phyloP scores from a whole-genome alignment of 2,329 filamentous ascomycete genomes.

The Zalaria obscura region DNA sequence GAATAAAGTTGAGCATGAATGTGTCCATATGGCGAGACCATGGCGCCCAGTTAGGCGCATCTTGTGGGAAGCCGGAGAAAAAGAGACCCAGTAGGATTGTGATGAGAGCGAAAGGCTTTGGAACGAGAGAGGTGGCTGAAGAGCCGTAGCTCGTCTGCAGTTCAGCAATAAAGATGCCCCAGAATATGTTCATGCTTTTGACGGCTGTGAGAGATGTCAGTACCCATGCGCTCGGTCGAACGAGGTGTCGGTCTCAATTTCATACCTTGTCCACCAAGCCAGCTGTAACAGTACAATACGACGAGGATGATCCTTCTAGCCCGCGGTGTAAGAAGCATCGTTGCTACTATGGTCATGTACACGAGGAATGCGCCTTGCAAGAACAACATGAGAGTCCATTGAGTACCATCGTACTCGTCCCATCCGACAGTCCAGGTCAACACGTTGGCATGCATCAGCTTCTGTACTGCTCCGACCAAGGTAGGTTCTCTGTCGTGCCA shows the following conservation, averaged over 20 bases:
- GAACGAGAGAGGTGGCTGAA: not conserved
- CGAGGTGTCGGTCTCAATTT: not conserved
- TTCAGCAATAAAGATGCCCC: not conserved
- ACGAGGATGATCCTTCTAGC: not conserved
- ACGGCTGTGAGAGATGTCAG: not conserved
- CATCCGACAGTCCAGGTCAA: constrained; percentile 42
- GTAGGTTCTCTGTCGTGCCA: not conserved
- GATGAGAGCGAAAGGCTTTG: not conserved
- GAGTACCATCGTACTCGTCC: constrained; percentile 20
- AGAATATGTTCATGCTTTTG: not conserved
- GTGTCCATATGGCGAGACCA: not conserved
- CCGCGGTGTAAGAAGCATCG: not conserved
- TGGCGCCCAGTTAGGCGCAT: not conserved
- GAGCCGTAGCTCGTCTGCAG: not conserved
- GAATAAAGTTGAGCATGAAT: not conserved
- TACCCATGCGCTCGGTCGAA: not conserved
- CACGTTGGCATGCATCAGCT: not conserved
- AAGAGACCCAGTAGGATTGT: not conserved
- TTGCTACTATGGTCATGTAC: not conserved
- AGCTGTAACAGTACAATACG: not conserved
- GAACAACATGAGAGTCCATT: constrained; percentile 1
- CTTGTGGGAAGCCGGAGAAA: not conserved
- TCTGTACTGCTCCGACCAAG: not conserved
- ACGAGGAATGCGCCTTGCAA: not conserved
- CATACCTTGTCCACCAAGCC: not conserved